A percentile compares a stretch with the other conserved stretches of the same genome.
Evolutionary conservation across 768 basidiomycete genomes (phyloP).

Genomic region (Calocera viscosa): DNA sequence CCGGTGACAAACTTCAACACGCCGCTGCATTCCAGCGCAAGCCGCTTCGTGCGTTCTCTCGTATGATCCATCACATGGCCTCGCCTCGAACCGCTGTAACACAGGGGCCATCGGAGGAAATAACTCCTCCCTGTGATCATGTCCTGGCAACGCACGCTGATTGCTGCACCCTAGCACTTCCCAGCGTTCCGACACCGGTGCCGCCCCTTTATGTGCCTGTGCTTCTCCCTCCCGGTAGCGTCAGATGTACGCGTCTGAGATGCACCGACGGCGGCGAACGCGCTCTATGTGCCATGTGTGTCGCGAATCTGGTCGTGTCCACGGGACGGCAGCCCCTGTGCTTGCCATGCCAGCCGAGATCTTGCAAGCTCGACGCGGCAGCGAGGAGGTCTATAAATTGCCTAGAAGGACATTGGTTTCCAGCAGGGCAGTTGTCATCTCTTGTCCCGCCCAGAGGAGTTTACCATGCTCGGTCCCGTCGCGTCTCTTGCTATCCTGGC

Average conservation of each 20-base stretch:
- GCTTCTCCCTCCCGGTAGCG: neutral
- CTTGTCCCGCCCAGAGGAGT: too few species aligned
- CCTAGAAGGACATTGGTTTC: too few species aligned
- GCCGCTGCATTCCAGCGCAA: neutral
- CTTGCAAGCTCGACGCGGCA: too few species aligned
- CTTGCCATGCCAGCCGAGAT: neutral
- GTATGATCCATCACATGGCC: neutral
- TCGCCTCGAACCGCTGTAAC: neutral
- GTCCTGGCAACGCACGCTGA: neutral
- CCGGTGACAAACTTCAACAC: slow-evolving; percentile 1
- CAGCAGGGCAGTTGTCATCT: too few species aligned
- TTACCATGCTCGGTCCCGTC: too few species aligned
- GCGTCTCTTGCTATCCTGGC: too few species aligned
- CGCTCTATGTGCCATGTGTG: neutral
- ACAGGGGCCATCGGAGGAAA: neutral
- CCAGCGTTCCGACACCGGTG: neutral
- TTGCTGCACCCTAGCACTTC: neutral
- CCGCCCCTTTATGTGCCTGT: neutral
- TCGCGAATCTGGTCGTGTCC: neutral
- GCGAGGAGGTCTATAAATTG: too few species aligned
- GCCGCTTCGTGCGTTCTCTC: neutral
- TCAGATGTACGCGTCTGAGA: neutral
- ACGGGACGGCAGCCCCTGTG: neutral
- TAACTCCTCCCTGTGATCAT: too few species aligned
- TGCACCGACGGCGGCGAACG: neutral